These are phyloP conservation scores for Cadophora sp. DNA, from an alignment of 2,329 filamentous ascomycete species.

Conservation along the genomic window DNA sequence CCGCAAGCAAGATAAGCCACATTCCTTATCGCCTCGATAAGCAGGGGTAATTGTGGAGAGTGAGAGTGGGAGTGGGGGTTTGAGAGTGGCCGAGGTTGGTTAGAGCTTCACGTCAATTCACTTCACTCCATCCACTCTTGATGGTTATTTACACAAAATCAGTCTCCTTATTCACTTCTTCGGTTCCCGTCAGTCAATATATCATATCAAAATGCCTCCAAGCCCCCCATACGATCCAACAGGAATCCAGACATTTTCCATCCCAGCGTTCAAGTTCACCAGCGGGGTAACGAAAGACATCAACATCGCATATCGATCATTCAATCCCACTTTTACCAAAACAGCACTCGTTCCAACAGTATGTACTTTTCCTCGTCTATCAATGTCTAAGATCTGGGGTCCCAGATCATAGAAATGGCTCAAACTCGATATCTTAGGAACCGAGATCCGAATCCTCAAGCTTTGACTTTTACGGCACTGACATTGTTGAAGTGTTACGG, in stretches of 20 bases:
- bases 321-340: conserved; percentile 47
- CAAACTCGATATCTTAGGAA: no score
- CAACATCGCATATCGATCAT: conserved; percentile 47
- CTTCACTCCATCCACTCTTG: neutral
- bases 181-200: neutral
- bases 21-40: neutral
- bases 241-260: conserved; percentile 44
- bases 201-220: conserved; percentile 22
- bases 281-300: conserved; percentile 41
- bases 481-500: conserved; percentile 51
- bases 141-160: neutral
- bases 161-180: neutral
- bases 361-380: neutral
- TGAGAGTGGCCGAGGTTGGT: no score
- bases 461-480: no score
- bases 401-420: no score
- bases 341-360: conserved; percentile 56
- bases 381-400: no score
- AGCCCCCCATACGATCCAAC: conserved; percentile 34
- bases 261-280: conserved; percentile 49
- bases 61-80: neutral
- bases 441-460: no score
- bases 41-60: neutral
- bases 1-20: neutral
- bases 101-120: neutral